These are phyloP conservation scores for Mesembryanthemum crystallinum DNA, from an alignment of 148 eudicot genomes.

Conservation along the genomic window DNA sequence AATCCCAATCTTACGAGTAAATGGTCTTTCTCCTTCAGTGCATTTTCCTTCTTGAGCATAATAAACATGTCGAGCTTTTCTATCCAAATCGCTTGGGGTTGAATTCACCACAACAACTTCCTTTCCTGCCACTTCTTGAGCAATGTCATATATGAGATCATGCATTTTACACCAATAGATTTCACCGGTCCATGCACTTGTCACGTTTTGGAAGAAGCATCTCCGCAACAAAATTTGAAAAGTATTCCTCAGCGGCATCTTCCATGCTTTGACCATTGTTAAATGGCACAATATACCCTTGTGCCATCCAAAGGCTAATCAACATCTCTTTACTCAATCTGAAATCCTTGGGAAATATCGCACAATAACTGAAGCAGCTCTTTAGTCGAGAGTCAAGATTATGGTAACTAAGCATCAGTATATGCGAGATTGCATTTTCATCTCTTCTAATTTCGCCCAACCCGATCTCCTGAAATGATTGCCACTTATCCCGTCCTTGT, in stretches of 20 bases:
- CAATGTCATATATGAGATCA: conserved; percentile 13
- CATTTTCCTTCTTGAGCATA: too few species aligned
- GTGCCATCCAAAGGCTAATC: conserved; percentile 17
- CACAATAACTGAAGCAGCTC: conserved; percentile 17
- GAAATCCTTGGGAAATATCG: conserved; percentile 17
- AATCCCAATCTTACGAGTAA: background rate
- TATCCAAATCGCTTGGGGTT: background rate
- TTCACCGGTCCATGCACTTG: background rate
- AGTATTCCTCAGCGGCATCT: conserved; percentile 17
- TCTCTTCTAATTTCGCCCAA: conserved; percentile 16
- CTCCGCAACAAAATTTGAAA: background rate
- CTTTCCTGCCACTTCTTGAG: background rate
- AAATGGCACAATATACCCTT: conserved; percentile 3
- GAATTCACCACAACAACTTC: background rate
- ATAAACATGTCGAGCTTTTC: background rate
- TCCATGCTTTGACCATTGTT: conserved; percentile 6
- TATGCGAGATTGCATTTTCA: conserved; percentile 11
- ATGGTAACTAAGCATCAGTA: conserved; percentile 32
- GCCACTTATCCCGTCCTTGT: conserved; percentile 17
- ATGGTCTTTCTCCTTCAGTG: too few species aligned
- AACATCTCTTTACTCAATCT: conserved; percentile 2
- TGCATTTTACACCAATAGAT: conserved; percentile 24
- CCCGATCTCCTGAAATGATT: conserved; percentile 18
- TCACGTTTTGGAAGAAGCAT: conserved; percentile 18
- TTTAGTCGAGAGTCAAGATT: conserved; percentile 6